Evolutionary conservation across 345 rosid genomes (phyloP).

Genomic region (Syzygium aromaticum): DNA sequence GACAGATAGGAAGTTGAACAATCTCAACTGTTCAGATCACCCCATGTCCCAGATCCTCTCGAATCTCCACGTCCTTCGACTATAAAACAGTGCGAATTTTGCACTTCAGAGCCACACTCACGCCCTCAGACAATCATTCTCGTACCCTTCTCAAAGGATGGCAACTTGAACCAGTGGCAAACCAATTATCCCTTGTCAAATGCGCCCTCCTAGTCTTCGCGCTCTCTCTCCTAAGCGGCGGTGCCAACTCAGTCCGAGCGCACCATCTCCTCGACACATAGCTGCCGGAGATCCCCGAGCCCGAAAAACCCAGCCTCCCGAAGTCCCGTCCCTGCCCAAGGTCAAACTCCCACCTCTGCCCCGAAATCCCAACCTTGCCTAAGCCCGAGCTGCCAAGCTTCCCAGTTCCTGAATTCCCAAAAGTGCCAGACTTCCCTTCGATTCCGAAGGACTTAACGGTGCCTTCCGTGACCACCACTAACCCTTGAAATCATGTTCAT

Average conservation of each 20-base stretch:
- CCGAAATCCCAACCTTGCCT: slow-evolving; percentile 1
- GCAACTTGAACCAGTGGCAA: background rate
- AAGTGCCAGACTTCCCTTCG: background rate
- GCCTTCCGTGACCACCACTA: background rate
- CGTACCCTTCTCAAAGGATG: background rate
- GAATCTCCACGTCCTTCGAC: background rate
- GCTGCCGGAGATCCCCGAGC: background rate
- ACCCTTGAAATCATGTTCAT: background rate
- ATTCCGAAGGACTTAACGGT: background rate
- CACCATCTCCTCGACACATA: background rate
- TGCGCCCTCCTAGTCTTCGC: background rate
- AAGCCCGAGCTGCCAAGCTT: background rate
- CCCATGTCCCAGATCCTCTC: background rate
- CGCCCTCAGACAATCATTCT: background rate
- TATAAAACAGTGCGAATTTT: background rate
- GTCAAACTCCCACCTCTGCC: background rate
- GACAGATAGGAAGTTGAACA: background rate
- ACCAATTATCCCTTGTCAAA: background rate
- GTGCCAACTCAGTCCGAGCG: background rate
- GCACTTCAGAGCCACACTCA: background rate
- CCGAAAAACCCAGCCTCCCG: background rate
- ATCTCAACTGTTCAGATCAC: background rate
- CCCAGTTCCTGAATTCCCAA: background rate
- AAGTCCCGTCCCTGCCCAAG: background rate
- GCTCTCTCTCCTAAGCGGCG: background rate